Evolutionary conservation across 345 rosid species (phyloP), one percentile per base, ranked within the genome.

Genomic region (Anacardium occidentale): DNA sequence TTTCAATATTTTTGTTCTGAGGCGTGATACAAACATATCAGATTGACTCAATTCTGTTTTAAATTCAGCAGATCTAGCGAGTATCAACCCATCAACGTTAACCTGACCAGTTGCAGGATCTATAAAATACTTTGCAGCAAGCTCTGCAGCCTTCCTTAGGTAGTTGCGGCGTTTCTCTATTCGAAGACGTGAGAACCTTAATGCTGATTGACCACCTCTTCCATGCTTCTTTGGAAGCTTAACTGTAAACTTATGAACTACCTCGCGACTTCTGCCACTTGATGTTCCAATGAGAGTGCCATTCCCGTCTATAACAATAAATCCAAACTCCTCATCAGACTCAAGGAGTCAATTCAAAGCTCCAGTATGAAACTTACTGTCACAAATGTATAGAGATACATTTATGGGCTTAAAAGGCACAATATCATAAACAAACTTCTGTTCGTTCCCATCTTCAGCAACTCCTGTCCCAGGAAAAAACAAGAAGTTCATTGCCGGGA

Each of bases 161-260:
- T 78, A 81, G 51, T 79, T 79, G 80, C 79, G 83, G 37, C 82
- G 69, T 48, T 74, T 79, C 53, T 79, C 76, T 52, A 60, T 37
- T 10, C 72, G 78, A 64, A 84, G 83, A 15, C 82, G 80, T 2
- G 82, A 81, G 77, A 84, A 81, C 18, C 82, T 76, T 62, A 79
- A 61, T 48, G 82, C 83, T n/a, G 87, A 79, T 62, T 81, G 85
- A 55, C 83, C 85, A 70, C 83, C 85, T 79, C 85, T 79, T n/a
- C 83, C 83, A 15, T 81, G 83, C 61, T 84, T 84, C 77, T 72
- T 84, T 11, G 83, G 85, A 22, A 84, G 80, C 66, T 84, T 83
- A 64, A 81, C 81, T 34, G 76, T 62, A 65, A 81, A 84, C 64
- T 81, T 84, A 67, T 79, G 77, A 32, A 84, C 70, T 66, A 79